phyloP scores from a whole-genome alignment of 208 protist species.

The Zelonia costaricensis region DNA sequence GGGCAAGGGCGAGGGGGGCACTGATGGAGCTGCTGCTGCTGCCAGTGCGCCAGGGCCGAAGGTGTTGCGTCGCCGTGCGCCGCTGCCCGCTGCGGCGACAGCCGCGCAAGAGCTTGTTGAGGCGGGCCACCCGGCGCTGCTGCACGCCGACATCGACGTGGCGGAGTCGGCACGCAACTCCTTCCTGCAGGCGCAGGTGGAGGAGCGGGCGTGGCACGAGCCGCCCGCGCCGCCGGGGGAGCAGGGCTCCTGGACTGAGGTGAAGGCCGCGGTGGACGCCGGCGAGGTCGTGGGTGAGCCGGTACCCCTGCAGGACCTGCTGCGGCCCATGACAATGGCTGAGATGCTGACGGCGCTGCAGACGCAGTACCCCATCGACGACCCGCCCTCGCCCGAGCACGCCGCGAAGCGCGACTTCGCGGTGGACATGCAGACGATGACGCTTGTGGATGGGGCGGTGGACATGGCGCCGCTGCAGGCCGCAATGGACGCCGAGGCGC shows the following conservation, averaged over 20 bases:
- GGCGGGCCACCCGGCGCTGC: slow-evolving; percentile 74
- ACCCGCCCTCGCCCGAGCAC: slow-evolving; percentile 73
- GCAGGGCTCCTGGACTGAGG: slow-evolving; percentile 85
- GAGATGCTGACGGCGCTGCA: slow-evolving; percentile 70
- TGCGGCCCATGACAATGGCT: slow-evolving; percentile 69
- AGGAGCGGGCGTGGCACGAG: slow-evolving; percentile 89
- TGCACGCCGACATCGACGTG: slow-evolving; percentile 60
- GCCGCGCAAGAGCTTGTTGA: slow-evolving; percentile 74
- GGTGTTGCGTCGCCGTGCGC: slow-evolving; percentile 71
- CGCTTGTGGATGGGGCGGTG: slow-evolving; percentile 51
- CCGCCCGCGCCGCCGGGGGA: slow-evolving; percentile 84
- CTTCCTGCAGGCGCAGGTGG: slow-evolving; percentile 83
- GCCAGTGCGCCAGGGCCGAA: slow-evolving; percentile 39
- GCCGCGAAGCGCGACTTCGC: slow-evolving; percentile 39
- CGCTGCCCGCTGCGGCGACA: slow-evolving; percentile 52
- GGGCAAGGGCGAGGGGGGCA: background rate
- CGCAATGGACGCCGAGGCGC: slow-evolving; percentile 30
- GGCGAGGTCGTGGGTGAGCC: slow-evolving; percentile 69
- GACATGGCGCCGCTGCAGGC: slow-evolving; percentile 58
- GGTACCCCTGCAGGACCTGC: slow-evolving; percentile 44
- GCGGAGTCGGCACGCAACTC: slow-evolving; percentile 67
- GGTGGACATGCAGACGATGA: slow-evolving; percentile 77
- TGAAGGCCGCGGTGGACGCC: slow-evolving; percentile 73
- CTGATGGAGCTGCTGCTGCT: background rate
- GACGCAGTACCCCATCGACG: slow-evolving; percentile 61